Base-by-base conservation (phyloP, 176 grass and related monocot species). In the Carex myosuroides region DNA sequence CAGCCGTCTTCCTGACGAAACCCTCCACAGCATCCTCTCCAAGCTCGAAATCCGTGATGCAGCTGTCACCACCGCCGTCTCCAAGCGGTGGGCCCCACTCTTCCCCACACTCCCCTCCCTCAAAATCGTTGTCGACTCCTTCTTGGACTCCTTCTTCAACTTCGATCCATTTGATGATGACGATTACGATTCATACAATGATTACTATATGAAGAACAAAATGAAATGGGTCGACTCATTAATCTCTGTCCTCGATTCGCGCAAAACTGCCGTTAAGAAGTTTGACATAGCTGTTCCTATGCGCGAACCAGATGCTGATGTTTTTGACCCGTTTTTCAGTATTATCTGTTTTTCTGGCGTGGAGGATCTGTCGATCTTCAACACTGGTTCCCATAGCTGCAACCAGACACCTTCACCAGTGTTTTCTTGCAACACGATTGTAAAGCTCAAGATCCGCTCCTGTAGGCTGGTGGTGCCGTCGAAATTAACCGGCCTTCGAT, bases 11-110 rank as follows among this genome's bases (percentile, higher is more conserved):
- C 62, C 42, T 16, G 81, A 85, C 42, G 85, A 89, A 50, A 41
- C 89, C 66, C 67, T 92, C 58, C 85, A 83, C 75, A 7, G 8
- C 66, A 87, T 92, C 87, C 2, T 84, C 87, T 44, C 13, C 81
- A 82, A 79, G 53, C 80, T 92, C 64, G 37, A 84, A 12, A 89
- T 85, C 74, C 78, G 82, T 88, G 41, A 35, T 60, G 90, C 85
- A 63, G 85, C 79, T 16, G 30, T 60, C 76, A 80, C 88, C 79
- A 77, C 79, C 56, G 63, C 16, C 65, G 44, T 70, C 56, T 73
- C 87, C 70, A 88, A 84, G 16, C 68, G 17, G 37, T 71, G 68
- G 68, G 37, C 37, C 37, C 68, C 37, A 50, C 79, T 84, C 71
- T 92, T 88, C 85, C 70, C 48, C 62, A 1, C 4, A 16, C 79